Evolutionary conservation across 345 rosid genomes (phyloP).

Genomic region (Hibiscus syriacus): DNA sequence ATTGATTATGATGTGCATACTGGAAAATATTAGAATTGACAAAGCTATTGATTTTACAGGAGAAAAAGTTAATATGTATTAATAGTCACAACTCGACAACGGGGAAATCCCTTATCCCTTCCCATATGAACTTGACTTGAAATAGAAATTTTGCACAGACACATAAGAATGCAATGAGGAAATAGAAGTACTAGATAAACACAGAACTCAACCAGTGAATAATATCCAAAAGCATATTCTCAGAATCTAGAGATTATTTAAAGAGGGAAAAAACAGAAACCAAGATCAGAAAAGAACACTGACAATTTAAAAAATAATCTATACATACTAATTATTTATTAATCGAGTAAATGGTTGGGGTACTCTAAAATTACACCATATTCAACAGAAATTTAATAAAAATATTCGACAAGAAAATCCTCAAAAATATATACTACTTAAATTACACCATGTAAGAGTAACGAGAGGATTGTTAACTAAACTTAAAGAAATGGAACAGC

Average conservation of each 20-base stretch:
- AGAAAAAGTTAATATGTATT: no score
- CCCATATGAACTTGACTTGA: not conserved
- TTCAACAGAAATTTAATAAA: no score
- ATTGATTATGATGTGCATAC: no score
- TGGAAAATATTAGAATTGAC: no score
- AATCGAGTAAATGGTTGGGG: not conserved
- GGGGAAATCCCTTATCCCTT: not conserved
- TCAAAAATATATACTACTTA: no score
- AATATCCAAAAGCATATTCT: not conserved
- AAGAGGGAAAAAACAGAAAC: no score
- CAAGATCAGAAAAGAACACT: not conserved
- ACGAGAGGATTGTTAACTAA: slow-evolving; percentile 8
- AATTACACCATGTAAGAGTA: slow-evolving; percentile 16
- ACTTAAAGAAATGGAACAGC: slow-evolving; percentile 22
- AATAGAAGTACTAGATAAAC: not conserved
- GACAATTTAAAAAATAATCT: not conserved
- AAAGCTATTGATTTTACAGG: no score
- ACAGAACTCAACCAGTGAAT: not conserved
- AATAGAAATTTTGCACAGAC: not conserved
- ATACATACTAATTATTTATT: not conserved
- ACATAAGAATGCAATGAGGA: not conserved
- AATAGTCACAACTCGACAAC: no score
- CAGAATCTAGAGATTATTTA: not conserved
- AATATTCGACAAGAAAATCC: no score
- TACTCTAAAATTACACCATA: no score